phyloP scores from a whole-genome alignment of 768 basidiomycete species.

The Collybia sp. region DNA sequence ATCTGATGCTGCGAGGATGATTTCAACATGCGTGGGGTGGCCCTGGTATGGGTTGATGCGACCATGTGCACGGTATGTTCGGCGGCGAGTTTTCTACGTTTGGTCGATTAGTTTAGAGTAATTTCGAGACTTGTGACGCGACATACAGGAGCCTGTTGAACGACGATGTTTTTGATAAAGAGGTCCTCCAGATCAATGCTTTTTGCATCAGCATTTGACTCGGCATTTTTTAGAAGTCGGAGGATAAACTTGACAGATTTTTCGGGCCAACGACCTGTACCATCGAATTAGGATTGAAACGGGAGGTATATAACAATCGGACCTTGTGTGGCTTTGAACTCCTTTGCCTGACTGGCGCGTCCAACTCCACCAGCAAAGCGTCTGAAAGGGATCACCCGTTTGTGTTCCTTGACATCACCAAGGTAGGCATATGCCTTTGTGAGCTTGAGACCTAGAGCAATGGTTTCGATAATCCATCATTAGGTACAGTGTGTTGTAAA shows the following conservation, averaged over 20 bases:
- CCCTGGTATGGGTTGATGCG: constrained; percentile 99
- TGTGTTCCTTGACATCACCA: constrained; percentile 92
- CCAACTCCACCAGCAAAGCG: constrained; percentile 95
- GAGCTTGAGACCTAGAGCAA: constrained; percentile 75
- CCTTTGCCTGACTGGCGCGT: constrained; percentile 90
- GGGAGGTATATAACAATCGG: constrained; percentile 17
- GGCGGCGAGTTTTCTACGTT: constrained; percentile 90
- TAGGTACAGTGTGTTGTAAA: constrained; percentile 1
- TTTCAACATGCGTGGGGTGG: constrained; percentile 94
- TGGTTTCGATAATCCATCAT: constrained; percentile 2
- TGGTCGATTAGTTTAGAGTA: too few relatives aligned
- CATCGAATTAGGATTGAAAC: constrained; percentile 2
- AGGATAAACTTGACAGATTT: constrained; percentile 96
- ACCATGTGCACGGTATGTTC: constrained; percentile 98
- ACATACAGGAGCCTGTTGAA: constrained; percentile 96
- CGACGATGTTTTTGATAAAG: constrained; percentile 92
- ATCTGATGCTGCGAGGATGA: constrained; percentile 78
- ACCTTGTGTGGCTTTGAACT: constrained; percentile 97
- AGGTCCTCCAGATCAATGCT: constrained; percentile 91
- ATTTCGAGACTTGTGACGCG: not conserved
- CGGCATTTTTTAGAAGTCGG: constrained; percentile 95
- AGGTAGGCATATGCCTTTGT: constrained; percentile 95
- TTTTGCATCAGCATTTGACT: constrained; percentile 98
- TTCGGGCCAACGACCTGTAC: constrained; percentile 97
- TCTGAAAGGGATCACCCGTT: constrained; percentile 94